A percentile compares a stretch with the other conserved stretches of the same genome.
Evolutionary conservation across 345 rosid species (phyloP).

Genomic region (Syzygium jambos): DNA sequence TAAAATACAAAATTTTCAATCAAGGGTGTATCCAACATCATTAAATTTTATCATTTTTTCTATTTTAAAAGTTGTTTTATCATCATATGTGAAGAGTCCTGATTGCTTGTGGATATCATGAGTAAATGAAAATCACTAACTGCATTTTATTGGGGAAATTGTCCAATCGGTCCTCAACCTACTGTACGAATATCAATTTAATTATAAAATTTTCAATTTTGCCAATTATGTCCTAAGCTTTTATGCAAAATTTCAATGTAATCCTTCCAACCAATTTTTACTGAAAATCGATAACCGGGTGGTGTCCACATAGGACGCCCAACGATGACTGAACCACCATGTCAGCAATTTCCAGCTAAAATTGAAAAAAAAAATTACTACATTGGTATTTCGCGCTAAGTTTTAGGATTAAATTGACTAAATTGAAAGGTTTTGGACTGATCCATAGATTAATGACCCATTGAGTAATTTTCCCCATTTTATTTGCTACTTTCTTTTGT

Average conservation of each 20-base stretch:
- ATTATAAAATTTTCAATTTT: background rate
- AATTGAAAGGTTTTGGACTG: background rate
- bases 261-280: background rate
- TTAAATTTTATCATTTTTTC: background rate
- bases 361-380: background rate
- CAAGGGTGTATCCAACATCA: background rate
- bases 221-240: background rate
- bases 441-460: background rate
- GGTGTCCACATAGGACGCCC: fast-evolving
- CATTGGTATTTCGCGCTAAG: background rate
- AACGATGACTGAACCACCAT: background rate
- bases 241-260: background rate
- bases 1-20: background rate
- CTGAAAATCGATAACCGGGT: background rate
- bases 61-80: background rate
- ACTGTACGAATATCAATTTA: background rate
- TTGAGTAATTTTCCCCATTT: background rate
- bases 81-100: background rate
- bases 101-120: background rate
- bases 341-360: background rate
- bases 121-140: background rate
- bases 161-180: background rate
- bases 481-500: background rate
- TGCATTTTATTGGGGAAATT: background rate
- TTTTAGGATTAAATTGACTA: background rate